Conservation (phyloP, 2,329 filamentous ascomycete genomes). For the Tolypocladium nubicola region DNA sequence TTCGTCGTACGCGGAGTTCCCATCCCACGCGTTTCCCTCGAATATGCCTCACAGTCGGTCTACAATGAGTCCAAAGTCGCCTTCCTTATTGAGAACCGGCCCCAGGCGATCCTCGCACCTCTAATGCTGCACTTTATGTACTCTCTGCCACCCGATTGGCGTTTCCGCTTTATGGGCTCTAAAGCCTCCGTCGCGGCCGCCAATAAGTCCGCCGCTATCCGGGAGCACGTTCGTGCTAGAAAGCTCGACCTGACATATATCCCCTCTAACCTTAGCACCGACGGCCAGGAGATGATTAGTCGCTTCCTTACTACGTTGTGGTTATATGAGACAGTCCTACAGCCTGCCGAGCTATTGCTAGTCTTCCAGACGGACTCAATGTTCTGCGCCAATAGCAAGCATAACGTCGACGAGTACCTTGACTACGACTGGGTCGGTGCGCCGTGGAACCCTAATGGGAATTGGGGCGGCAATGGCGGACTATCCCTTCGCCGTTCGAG, state of each 20-base stretch:
- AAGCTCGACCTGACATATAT: conserved; percentile 42
- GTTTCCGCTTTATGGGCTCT: conserved; percentile 45
- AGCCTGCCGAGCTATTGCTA: conserved; percentile 41
- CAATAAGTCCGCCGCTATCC: conserved; percentile 34
- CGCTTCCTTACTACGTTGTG: conserved; percentile 40
- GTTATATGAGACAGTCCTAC: conserved; percentile 38
- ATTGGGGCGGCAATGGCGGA: too few relatives aligned
- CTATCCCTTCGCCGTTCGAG: conserved; percentile 41
- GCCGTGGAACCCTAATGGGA: conserved; percentile 31
- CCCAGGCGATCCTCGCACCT: conserved; percentile 37
- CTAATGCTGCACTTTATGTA: conserved; percentile 45
- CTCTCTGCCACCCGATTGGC: conserved; percentile 46
- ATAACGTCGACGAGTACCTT: conserved; percentile 37
- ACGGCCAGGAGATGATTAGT: conserved; percentile 39
- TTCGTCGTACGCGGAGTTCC: not conserved
- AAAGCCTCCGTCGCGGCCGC: conserved; percentile 30
- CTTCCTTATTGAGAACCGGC: conserved; percentile 42
- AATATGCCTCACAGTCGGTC: not conserved
- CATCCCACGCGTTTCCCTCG: not conserved
- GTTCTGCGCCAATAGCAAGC: conserved; percentile 39
- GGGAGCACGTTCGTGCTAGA: conserved; percentile 28
- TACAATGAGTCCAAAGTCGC: conserved; percentile 31
- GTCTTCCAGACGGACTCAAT: conserved; percentile 46
- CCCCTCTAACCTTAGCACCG: conserved; percentile 39
- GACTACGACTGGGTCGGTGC: conserved; percentile 44